Evolutionary conservation across 1,139 yeast genomes (phyloP), one percentile per base, ranked within the genome.

Genomic region (Protomyces lactucae-debilis): DNA sequence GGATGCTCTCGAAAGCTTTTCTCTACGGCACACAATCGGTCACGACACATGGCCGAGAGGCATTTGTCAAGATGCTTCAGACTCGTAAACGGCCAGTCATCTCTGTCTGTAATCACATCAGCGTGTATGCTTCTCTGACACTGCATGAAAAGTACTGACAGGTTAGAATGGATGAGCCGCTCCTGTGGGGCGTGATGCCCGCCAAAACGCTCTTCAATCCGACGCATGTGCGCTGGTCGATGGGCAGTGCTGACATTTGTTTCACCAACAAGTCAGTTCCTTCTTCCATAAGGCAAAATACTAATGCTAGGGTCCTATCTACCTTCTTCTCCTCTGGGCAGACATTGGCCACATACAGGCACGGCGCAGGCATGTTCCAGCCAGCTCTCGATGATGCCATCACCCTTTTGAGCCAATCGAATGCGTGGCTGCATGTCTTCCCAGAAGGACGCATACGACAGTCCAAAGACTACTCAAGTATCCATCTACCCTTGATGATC

Each of bases 371-470:
- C 0, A 96, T 96, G 0, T 93, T 89, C 76, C 99, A 93, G 76
- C 89, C 89, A 0, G 85, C 95, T 0, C 74, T 93, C 10, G 98
- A 93, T 75, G 96, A 97, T 0, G 88, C 95, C n/a, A 83, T 93
- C 56, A 77, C 92, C 68, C 77, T 93, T n/a, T 76, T 92, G 64
- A 85, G 92, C 53, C 92, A 65, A 60, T 65, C 52, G 32, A 48
- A 57, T 70, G 72, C 64, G 55, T 93, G 99, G 99, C 84, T 93
- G 67, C 98, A 93, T 74, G 85, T 92, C 3, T 93, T 90, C 75
- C 99, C 99, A 0, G 99, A 93, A 74, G 97, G 96, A 0, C 88
- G 87, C 73, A 98, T 93, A 1, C 82, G 93, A 63, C 99, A 93
- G 74, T 52, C 97, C 97, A 1, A 85, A 83, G 73, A 79, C 82